Percentiles rank a stretch among this genome's conserved stretches.
Evolutionary conservation across 2,329 filamentous ascomycete genomes (phyloP).

Genomic region (Exserohilum turcica): DNA sequence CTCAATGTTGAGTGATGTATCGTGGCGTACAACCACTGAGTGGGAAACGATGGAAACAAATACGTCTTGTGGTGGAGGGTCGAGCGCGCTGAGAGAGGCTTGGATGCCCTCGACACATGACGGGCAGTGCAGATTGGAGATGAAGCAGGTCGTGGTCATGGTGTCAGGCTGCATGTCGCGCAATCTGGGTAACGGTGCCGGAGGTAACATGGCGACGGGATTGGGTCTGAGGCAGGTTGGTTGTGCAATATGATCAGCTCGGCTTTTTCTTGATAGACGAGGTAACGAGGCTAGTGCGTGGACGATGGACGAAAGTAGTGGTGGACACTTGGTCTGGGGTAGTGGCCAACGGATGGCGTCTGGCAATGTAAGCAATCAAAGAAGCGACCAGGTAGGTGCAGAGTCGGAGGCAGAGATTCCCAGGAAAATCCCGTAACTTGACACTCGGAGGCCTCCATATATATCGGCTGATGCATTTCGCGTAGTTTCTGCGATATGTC

Average conservation of each 20-base stretch:
- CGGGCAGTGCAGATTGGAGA: conserved; percentile 78
- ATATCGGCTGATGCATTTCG: not conserved
- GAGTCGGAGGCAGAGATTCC: conserved; percentile 8
- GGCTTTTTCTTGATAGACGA: conserved; percentile 9
- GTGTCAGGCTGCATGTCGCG: conserved; percentile 20
- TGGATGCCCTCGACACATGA: conserved; percentile 73
- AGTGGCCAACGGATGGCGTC: conserved; percentile 24
- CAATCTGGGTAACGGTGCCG: conserved; percentile 15
- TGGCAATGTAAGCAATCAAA: conserved; percentile 28
- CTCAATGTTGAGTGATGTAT: conserved; percentile 48
- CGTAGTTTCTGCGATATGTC: conserved; percentile 14
- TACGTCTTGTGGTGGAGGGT: conserved; percentile 61
- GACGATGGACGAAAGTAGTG: conserved; percentile 20
- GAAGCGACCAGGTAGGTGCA: conserved; percentile 21
- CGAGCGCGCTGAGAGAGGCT: conserved; percentile 57
- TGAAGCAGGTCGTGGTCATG: conserved; percentile 63
- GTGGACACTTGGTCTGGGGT: conserved; percentile 8
- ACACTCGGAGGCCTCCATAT: conserved; percentile 2
- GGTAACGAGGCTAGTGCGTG: conserved; percentile 8
- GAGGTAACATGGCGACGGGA: conserved; percentile 22
- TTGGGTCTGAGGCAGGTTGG: conserved; percentile 3
- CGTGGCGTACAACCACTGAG: conserved; percentile 66
- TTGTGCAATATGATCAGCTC: conserved; percentile 23
- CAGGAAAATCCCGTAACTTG: not conserved
- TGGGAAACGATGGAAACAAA: conserved; percentile 75